Evolutionary conservation across 768 basidiomycete genomes (phyloP), one percentile per base, ranked within the genome.

Genomic region (Trametes maxima): DNA sequence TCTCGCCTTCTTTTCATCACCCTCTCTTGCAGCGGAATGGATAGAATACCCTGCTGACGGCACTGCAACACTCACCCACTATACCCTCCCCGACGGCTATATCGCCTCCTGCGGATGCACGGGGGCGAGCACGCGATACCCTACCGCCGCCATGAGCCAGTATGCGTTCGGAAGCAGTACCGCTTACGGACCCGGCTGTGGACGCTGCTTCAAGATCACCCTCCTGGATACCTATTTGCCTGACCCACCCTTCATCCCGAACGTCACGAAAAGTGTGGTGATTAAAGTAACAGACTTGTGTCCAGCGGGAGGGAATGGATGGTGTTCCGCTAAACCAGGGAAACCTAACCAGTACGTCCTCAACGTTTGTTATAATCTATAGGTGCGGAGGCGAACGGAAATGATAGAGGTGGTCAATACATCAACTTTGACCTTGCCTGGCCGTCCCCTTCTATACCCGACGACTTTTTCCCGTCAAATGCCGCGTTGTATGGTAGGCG

Each of bases 401-500:
- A 39, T 37, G 49, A 37, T 63, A 92, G 90, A 49, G 88, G 82
- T 40, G 89, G 88, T 6, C 77, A 78, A 50, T 84, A 80, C 66
- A 78, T 94, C 59, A 93, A 94, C 69, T 93, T 94, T 72, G 92
- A 94, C 73, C 84, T 94, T 53, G 85, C 89, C 43, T 92, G 79
- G 72, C 92, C 91, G 2, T 92, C 91, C 5, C 65, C 68, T 2
- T 63, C 88, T 17, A 90, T 93, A 59, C 82, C 90, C 33, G 72
- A 77, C 48, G 77, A 83, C 65, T 94, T 91, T 67, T 94, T 91
- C 70, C 92, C 92, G 0, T 89, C 86, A 5, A 79, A 94, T 68
- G 78, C 73, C 62, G 69, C 85, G 5, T 68, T 84, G 11, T 93
- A 94, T 69, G 91, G 90, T 77, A 54, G 59, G 75, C 73, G 39